Evolutionary conservation across 305 asterid species (phyloP).

Genomic region (Petunia hybrid): DNA sequence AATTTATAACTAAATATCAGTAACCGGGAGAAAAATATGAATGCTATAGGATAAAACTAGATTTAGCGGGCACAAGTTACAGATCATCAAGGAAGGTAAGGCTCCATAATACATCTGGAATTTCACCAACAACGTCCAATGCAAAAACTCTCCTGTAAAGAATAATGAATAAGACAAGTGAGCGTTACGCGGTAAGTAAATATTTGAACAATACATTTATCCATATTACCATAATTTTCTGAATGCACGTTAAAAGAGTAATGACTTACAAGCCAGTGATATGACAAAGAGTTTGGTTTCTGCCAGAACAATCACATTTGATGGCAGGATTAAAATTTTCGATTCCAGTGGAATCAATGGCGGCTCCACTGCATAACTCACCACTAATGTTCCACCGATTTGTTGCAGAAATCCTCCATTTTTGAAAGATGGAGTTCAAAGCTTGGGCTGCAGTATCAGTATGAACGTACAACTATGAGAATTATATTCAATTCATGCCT

Average conservation of each 20-base stretch:
- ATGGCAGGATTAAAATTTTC: slow-evolving; percentile 57
- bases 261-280: slow-evolving; percentile 65
- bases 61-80: slow-evolving; percentile 43
- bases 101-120: slow-evolving; percentile 85
- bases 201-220: neutral
- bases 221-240: neutral
- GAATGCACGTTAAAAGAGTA: neutral
- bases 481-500: neutral
- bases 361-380: slow-evolving; percentile 65
- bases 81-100: slow-evolving; percentile 63
- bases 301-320: slow-evolving; percentile 69
- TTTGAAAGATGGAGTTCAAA: slow-evolving; percentile 58
- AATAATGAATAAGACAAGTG: neutral
- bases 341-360: slow-evolving; percentile 54
- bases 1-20: slow-evolving; percentile 18
- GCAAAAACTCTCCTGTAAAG: slow-evolving; percentile 67
- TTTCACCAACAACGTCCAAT: slow-evolving; percentile 51
- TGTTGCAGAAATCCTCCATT: slow-evolving; percentile 53
- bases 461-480: neutral
- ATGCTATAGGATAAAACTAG: slow-evolving; percentile 10
- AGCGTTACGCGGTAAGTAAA: neutral
- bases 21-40: neutral
- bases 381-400: slow-evolving; percentile 71
- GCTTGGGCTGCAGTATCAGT: slow-evolving; percentile 49
- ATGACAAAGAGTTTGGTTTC: slow-evolving; percentile 55